Evolutionary conservation across 805 yeast genomes (phyloP), one percentile per base, ranked within the genome.

Genomic region (Metschnikowia orientalis): DNA sequence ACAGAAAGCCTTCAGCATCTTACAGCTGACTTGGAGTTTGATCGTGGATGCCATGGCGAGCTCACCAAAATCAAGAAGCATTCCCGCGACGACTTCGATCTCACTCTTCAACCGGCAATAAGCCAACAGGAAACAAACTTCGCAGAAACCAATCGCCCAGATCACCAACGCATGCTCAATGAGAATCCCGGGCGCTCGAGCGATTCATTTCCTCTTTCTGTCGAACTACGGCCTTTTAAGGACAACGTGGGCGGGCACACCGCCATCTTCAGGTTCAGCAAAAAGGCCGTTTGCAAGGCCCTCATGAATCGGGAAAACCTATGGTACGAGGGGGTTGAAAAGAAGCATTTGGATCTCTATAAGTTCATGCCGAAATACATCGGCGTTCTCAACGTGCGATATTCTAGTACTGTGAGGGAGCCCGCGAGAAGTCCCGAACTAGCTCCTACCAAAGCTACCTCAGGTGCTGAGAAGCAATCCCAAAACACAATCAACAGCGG

Each of bases 231-330:
- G 34, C 97, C 97, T 2, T 90, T 89, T 60, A 79, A 81, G 35
- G 88, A 92, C 54, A 88, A 85, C 53, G 97, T 92, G 14, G 99
- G 99, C 6, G 99, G 99, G 0, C 99, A 92, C 55, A 90, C 97
- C 0, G 97, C 97, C 1, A 88, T 92, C 21, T 92, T 90, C 63
- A 75, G 90, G 44, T 92, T 92, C 54, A 82, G 95, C 4, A 84
- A 79, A 46, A 69, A 85, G 38, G 97, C 97, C 0, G 95, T 92
- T 11, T 92, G 97, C 58, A 92, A 92, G 57, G 92, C 92, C 1
- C 66, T 94, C 40, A 86, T 88, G 40, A 87, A 85, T 49, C 71
- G 95, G 37, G 99, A 92, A 53, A 86, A 92, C 59, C 61, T 69
- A 41, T 89, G 95, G 82, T 92, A 92, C 58, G 98, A 92, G 56